Evolutionary conservation across 192 early-diverging fungal genomes (phyloP).

Genomic region (Coemansia sp.): DNA sequence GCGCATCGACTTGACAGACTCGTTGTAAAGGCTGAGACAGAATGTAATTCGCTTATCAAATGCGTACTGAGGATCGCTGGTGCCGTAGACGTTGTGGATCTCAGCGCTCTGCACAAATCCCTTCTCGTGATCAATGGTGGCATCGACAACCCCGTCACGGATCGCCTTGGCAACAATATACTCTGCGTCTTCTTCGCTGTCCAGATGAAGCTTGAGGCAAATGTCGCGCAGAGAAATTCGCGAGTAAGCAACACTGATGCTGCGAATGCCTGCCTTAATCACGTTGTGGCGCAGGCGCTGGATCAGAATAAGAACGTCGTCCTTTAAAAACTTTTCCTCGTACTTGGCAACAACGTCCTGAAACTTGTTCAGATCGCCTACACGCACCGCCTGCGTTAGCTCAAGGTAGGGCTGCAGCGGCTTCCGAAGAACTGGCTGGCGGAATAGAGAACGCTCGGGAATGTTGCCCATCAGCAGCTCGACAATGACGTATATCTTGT

Average conservation of each 20-base stretch:
- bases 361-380: constrained; percentile 93
- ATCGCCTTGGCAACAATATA: constrained; percentile 99
- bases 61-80: constrained; percentile 92
- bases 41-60: constrained; percentile 94
- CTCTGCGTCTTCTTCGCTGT: constrained; percentile 98
- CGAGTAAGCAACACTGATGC: constrained; percentile 95
- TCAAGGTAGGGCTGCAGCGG: constrained; percentile 89
- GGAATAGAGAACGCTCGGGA: constrained; percentile 91
- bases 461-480: constrained; percentile 99
- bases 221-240: constrained; percentile 94
- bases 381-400: constrained; percentile 93
- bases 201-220: constrained; percentile 93
- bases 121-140: constrained; percentile 90
- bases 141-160: constrained; percentile 98
- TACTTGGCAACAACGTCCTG: constrained; percentile 79
- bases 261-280: constrained; percentile 97
- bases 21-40: constrained; percentile 95
- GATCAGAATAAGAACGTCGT: constrained; percentile 90
- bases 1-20: constrained; percentile 96
- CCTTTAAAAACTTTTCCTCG: constrained; percentile 72
- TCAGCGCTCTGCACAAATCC: constrained; percentile 94
- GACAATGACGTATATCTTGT: constrained; percentile 96
- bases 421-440: constrained; percentile 80
- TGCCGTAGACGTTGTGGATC: constrained; percentile 92
- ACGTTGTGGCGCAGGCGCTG: constrained; percentile 97